These are phyloP conservation scores for Clitocybe nebularis DNA, from an alignment of 1,284 basidiomycete genomes.

Conservation along the genomic window DNA sequence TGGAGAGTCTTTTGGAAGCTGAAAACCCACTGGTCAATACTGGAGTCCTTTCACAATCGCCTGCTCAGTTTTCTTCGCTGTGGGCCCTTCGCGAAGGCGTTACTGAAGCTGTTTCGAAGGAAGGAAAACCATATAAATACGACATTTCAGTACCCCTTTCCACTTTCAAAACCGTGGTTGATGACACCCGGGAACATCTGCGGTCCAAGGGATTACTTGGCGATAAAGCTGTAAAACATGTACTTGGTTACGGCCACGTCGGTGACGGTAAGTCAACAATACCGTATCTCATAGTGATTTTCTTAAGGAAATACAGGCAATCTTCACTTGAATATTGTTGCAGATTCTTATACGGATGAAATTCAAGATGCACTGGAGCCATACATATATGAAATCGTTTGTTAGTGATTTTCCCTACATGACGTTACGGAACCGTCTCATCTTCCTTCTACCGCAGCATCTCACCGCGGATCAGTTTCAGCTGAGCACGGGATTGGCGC, in stretches of 20 bases:
- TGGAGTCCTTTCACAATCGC: constrained; percentile 91
- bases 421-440: neutral
- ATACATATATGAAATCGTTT: constrained; percentile 92
- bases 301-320: constrained; percentile 58
- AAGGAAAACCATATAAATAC: constrained; percentile 97
- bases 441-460: constrained; percentile 35
- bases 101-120: constrained; percentile 91
- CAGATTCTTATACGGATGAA: constrained; percentile 77
- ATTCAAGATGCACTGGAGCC: constrained; percentile 90
- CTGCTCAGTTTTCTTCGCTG: constrained; percentile 84
- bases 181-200: constrained; percentile 75
- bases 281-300: constrained; percentile 7
- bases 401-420: constrained; percentile 40
- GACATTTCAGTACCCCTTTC: constrained; percentile 91
- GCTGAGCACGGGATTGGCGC: constrained; percentile 96
- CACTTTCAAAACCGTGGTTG: constrained; percentile 88
- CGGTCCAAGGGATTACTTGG: constrained; percentile 70
- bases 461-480: constrained; percentile 85
- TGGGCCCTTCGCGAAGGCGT: constrained; percentile 96
- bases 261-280: constrained; percentile 74
- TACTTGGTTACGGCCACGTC: constrained; percentile 94
- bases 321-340: constrained; percentile 93
- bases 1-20: constrained; percentile 78
- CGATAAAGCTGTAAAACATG: constrained; percentile 72
- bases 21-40: constrained; percentile 80